Evolutionary conservation across 768 basidiomycete species (phyloP).

Genomic region (Kwoniella sp.): DNA sequence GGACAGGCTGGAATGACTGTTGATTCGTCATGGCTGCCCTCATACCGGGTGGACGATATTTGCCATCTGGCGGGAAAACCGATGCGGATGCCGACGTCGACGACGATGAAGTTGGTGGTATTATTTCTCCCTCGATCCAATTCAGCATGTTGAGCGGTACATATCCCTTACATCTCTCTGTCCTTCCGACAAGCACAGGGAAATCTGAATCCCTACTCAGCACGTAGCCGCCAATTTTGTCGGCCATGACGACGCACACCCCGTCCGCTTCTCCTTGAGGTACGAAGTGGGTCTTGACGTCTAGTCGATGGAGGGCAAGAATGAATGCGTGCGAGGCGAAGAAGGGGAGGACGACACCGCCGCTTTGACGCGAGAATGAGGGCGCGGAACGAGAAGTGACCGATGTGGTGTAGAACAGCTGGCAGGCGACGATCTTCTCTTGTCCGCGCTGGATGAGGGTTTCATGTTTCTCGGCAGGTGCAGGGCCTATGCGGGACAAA

Average conservation of each 20-base stretch:
- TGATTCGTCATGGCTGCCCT: not conserved
- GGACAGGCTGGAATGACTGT: constrained; percentile 15
- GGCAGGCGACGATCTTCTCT: constrained; percentile 33
- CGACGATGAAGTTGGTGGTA: not conserved
- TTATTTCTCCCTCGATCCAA: constrained; percentile 48
- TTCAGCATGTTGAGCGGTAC: constrained; percentile 53
- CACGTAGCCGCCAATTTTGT: constrained; percentile 50
- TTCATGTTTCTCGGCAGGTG: constrained; percentile 51
- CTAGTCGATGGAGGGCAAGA: constrained; percentile 39
- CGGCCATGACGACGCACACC: constrained; percentile 46
- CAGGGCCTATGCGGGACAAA: constrained; percentile 37
- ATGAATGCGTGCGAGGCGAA: constrained; percentile 50
- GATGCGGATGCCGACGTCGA: not conserved
- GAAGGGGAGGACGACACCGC: constrained; percentile 47
- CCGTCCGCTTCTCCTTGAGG: constrained; percentile 55
- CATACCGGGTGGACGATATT: constrained; percentile 4
- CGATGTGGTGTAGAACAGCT: constrained; percentile 56
- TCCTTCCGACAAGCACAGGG: constrained; percentile 39
- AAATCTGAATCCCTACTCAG: constrained; percentile 54
- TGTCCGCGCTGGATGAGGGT: constrained; percentile 43
- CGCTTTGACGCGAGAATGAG: constrained; percentile 34
- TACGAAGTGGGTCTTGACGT: constrained; percentile 45
- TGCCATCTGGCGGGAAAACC: not conserved
- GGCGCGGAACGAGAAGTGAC: constrained; percentile 47
- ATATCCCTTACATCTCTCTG: constrained; percentile 44